A percentile compares a stretch with the other conserved stretches of the same genome.
Evolutionary conservation across 106 monocot genomes (phyloP).

Genomic region (Ottelia alismoides): DNA sequence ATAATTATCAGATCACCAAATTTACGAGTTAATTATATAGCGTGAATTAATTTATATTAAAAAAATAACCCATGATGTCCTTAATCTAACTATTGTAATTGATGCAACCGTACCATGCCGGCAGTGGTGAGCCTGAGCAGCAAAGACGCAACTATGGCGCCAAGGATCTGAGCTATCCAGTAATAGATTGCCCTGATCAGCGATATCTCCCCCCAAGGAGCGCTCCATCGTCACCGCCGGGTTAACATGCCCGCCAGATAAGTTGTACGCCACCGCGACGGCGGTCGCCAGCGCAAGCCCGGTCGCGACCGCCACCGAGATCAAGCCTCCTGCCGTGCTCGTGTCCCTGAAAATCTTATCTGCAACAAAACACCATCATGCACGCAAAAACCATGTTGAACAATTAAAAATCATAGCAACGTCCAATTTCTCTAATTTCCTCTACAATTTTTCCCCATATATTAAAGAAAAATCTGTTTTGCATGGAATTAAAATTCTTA

Average conservation of each 20-base stretch:
- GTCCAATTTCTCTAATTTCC: too few species aligned
- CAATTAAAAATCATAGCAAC: too few species aligned
- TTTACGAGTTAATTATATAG: too few species aligned
- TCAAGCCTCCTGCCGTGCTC: conserved; percentile 1
- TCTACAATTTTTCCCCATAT: too few species aligned
- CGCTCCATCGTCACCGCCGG: conserved; percentile 11
- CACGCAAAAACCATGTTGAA: too few species aligned
- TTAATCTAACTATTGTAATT: too few species aligned
- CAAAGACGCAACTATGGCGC: conserved; percentile 12
- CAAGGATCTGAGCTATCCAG: conserved; percentile 18
- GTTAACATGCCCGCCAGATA: conserved; percentile 15
- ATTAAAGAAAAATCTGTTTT: too few species aligned
- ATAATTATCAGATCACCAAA: too few species aligned
- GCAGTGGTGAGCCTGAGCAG: conserved; percentile 11
- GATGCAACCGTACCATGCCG: conserved; percentile 9
- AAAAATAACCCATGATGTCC: too few species aligned
- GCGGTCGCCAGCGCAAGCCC: conserved; percentile 7
- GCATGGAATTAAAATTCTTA: too few species aligned
- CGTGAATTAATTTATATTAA: too few species aligned
- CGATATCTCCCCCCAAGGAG: conserved; percentile 5
- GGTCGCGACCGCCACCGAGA: conserved; percentile 10
- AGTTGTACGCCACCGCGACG: conserved; percentile 3
- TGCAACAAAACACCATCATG: conserved; percentile 4
- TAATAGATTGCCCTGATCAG: conserved; percentile 6
- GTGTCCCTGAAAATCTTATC: conserved; percentile 7